phyloP scores from a whole-genome alignment of 495 filamentous ascomycete species.

The Podospora fimiseda region DNA sequence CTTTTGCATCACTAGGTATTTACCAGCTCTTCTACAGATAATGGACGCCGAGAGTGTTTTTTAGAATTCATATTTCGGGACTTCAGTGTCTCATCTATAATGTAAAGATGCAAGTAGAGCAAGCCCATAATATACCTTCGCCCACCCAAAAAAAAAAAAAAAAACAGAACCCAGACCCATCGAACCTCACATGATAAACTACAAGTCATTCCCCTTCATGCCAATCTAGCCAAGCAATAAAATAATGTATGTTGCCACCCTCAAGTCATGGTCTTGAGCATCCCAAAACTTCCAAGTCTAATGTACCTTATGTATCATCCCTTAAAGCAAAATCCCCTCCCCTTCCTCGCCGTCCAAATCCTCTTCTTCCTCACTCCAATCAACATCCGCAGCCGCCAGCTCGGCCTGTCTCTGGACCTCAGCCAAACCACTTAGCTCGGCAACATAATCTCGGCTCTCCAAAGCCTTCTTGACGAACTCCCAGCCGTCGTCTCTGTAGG shows the following conservation, averaged over 20 bases:
- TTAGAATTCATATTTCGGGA: not conserved
- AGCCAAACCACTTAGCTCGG: slow-evolving; percentile 82
- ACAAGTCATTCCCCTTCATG: not conserved
- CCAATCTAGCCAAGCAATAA: not conserved
- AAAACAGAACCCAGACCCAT: too few species aligned
- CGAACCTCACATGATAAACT: not conserved
- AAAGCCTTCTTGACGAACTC: slow-evolving; percentile 82
- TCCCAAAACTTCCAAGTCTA: not conserved
- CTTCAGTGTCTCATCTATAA: not conserved
- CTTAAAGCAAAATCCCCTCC: slow-evolving; percentile 35
- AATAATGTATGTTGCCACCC: too few species aligned
- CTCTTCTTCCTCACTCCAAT: slow-evolving; percentile 44
- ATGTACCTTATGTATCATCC: not conserved
- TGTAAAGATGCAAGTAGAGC: not conserved
- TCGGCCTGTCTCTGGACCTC: slow-evolving; percentile 86
- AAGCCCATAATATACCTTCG: too few species aligned
- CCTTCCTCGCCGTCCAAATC: slow-evolving; percentile 40
- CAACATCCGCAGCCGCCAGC: slow-evolving; percentile 34
- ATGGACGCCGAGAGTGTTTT: not conserved
- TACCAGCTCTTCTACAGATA: not conserved
- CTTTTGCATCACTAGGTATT: not conserved
- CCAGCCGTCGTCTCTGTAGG: slow-evolving; percentile 73
- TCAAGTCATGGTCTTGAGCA: not conserved
- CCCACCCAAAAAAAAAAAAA: too few species aligned
- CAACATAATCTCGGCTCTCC: slow-evolving; percentile 78